phyloP scores from a whole-genome alignment of 495 filamentous ascomycete genomes.

The Hyaloscypha finlandica region DNA sequence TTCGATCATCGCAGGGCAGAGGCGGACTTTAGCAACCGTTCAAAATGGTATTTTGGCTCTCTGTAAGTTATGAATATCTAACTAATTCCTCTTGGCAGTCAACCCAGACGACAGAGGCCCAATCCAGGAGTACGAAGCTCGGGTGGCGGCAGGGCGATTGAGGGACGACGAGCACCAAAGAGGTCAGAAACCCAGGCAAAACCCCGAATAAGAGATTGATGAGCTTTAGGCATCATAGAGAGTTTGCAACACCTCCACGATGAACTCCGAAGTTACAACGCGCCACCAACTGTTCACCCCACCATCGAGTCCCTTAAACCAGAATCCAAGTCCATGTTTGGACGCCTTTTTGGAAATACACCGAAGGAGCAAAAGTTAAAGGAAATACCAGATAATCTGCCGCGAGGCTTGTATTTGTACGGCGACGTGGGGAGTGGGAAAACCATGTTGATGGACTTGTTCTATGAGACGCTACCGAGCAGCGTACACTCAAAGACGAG shows the following conservation, averaged over 20 bases:
- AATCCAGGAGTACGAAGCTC: constrained; percentile 80
- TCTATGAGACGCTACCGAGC: constrained; percentile 87
- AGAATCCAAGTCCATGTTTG: constrained; percentile 61
- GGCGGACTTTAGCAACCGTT: constrained; percentile 30
- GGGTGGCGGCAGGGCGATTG: constrained; percentile 70
- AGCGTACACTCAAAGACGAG: constrained; percentile 85
- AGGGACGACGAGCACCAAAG: constrained; percentile 90
- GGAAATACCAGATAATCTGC: constrained; percentile 70
- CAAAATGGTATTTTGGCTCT: constrained; percentile 24
- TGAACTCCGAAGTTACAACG: constrained; percentile 71
- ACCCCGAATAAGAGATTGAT: constrained; percentile 14
- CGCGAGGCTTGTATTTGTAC: constrained; percentile 91
- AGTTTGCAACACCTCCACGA: constrained; percentile 87
- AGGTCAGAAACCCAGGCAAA: constrained; percentile 52
- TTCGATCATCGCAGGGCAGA: constrained; percentile 29
- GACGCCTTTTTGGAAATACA: constrained; percentile 64
- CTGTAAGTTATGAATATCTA: neutral
- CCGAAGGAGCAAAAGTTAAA: constrained; percentile 41
- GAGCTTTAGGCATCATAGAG: constrained; percentile 72
- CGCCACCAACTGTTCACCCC: constrained; percentile 74
- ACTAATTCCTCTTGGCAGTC: constrained; percentile 10
- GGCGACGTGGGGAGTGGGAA: constrained; percentile 98
- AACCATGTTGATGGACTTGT: constrained; percentile 99
- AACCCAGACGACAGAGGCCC: constrained; percentile 56
- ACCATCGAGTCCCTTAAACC: constrained; percentile 69